Percentiles rank a stretch among this genome's conserved stretches.
Conservation (phyloP, 371 early-diverging fungal species). For the Mucor mucedo region DNA sequence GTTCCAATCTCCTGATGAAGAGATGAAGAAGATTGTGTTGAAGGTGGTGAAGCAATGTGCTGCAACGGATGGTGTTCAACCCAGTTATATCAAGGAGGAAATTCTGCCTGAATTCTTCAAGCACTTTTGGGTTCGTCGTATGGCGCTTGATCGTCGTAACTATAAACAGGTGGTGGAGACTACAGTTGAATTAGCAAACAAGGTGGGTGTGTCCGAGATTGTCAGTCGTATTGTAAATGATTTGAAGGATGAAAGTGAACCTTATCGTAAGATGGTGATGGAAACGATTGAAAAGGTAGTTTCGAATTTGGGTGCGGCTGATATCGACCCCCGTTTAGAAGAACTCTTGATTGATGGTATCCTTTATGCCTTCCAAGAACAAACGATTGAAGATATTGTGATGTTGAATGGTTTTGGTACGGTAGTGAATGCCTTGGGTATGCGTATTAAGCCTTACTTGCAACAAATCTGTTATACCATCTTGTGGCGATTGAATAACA, state of each 20-base stretch:
- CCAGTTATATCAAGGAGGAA: constrained; percentile 83
- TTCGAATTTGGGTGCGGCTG: constrained; percentile 81
- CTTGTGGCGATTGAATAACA: constrained; percentile 97
- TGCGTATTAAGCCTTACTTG: constrained; percentile 90
- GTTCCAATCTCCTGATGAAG: constrained; percentile 96
- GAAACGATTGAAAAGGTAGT: constrained; percentile 91
- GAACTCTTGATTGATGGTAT: constrained; percentile 95
- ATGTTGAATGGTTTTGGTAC: constrained; percentile 97
- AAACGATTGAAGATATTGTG: constrained; percentile 86
- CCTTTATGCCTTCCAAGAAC: constrained; percentile 97
- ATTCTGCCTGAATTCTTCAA: constrained; percentile 95
- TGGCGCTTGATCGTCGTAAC: constrained; percentile 95
- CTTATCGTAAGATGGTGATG: constrained; percentile 97
- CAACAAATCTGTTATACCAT: constrained; percentile 93
- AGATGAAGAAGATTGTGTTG: constrained; percentile 97
- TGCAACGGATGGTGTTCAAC: constrained; percentile 90
- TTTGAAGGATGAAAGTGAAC: constrained; percentile 95
- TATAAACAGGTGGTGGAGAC: constrained; percentile 93
- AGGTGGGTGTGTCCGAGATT: constrained; percentile 92
- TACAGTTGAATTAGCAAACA: constrained; percentile 92
- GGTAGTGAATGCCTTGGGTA: constrained; percentile 89
- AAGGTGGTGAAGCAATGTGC: constrained; percentile 97
- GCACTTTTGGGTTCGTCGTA: constrained; percentile 97
- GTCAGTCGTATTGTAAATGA: constrained; percentile 84
- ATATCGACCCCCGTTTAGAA: constrained; percentile 90